These are phyloP conservation scores for Arthroderma uncinatum DNA, from an alignment of 2,329 filamentous ascomycete genomes.

Conservation along the genomic window DNA sequence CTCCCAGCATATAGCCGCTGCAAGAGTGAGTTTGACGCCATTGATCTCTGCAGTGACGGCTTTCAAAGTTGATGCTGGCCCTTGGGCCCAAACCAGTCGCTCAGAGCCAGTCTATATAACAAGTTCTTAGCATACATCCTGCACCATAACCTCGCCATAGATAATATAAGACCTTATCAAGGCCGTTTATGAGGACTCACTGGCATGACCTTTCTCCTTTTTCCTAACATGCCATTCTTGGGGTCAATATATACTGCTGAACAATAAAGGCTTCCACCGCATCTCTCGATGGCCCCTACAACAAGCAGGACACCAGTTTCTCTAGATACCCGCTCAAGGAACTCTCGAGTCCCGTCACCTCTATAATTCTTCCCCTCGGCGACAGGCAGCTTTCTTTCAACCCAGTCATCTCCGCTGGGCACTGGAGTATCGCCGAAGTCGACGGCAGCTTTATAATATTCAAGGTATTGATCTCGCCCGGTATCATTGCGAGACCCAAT, in stretches of 20 bases:
- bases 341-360: conserved; percentile 69
- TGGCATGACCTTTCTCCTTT: conserved; percentile 86
- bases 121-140: not conserved
- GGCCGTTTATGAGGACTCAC: conserved; percentile 41
- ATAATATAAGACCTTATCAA: not conserved
- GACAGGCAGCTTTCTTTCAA: conserved; percentile 48
- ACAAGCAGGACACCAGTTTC: conserved; percentile 75
- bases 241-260: conserved; percentile 73
- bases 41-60: conserved; percentile 71
- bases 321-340: conserved; percentile 61
- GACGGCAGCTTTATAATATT: conserved; percentile 66
- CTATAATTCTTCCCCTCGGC: conserved; percentile 43
- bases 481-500: conserved; percentile 57
- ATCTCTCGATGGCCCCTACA: conserved; percentile 65
- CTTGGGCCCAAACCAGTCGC: conserved; percentile 80
- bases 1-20: conserved; percentile 89
- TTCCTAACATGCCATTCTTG: conserved; percentile 59
- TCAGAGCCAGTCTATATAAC: conserved; percentile 59
- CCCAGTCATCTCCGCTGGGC: conserved; percentile 63
- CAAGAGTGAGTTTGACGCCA: conserved; percentile 68
- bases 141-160: not conserved
- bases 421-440: conserved; percentile 69
- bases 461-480: conserved; percentile 70
- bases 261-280: conserved; percentile 77
- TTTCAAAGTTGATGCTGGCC: conserved; percentile 63